Percentiles rank a stretch among this genome's conserved stretches.
Evolutionary conservation across 2,329 filamentous ascomycete species (phyloP).

Genomic region (Meredithiella fracta): DNA sequence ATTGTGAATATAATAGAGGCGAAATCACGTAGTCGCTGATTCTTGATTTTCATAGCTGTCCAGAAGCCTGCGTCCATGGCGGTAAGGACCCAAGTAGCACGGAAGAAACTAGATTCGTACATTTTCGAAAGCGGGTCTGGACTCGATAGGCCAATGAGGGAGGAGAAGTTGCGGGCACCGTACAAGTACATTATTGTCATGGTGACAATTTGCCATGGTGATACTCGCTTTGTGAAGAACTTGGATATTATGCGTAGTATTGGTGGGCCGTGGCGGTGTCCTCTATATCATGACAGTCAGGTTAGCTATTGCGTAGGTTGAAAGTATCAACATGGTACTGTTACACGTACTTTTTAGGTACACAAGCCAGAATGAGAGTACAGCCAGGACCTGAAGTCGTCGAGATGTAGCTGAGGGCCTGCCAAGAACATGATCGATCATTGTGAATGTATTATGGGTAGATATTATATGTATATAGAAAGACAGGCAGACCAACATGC

Average conservation of each 20-base stretch:
- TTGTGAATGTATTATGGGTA: slow-evolving; percentile 18
- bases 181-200: slow-evolving; percentile 85
- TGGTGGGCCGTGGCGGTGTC: slow-evolving; percentile 77
- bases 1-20: slow-evolving; percentile 68
- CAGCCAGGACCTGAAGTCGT: slow-evolving; percentile 79
- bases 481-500: no score
- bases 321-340: background rate
- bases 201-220: slow-evolving; percentile 77
- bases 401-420: slow-evolving; percentile 81
- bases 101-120: slow-evolving; percentile 83
- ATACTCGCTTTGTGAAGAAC: slow-evolving; percentile 53
- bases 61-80: slow-evolving; percentile 93
- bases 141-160: slow-evolving; percentile 75
- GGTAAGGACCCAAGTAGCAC: slow-evolving; percentile 91
- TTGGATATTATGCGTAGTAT: slow-evolving; percentile 53
- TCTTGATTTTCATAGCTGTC: slow-evolving; percentile 85
- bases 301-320: background rate
- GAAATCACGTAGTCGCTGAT: slow-evolving; percentile 65
- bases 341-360: slow-evolving; percentile 53
- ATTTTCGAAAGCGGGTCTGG: slow-evolving; percentile 89
- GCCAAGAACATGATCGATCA: slow-evolving; percentile 80
- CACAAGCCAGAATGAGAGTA: slow-evolving; percentile 78
- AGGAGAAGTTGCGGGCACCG: slow-evolving; percentile 80
- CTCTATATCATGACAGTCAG: slow-evolving; percentile 32
- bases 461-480: background rate